Percentiles rank a stretch among this genome's conserved stretches.
These are phyloP conservation scores for Tylopilus intermedius DNA, from an alignment of 768 basidiomycete species.

Conservation along the genomic window DNA sequence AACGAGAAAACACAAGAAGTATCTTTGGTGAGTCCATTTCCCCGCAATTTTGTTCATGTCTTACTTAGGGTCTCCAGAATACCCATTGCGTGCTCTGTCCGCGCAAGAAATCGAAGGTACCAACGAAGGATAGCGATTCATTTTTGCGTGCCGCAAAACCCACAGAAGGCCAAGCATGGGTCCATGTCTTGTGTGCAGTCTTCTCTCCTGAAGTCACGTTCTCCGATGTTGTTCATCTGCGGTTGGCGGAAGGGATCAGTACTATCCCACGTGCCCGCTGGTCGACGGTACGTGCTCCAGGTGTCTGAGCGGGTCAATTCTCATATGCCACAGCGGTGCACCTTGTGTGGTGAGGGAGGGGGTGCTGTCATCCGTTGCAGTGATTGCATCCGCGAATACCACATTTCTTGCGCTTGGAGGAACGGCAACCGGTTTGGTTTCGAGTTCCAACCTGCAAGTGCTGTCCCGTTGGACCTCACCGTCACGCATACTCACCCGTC, in stretches of 20 bases:
- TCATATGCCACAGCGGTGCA: slow-evolving; percentile 54
- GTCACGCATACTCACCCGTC: not conserved
- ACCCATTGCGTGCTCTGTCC: slow-evolving; percentile 86
- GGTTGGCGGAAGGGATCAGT: slow-evolving; percentile 82
- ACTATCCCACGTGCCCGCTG: slow-evolving; percentile 67
- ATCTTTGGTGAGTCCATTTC: slow-evolving; percentile 54
- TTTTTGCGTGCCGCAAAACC: slow-evolving; percentile 80
- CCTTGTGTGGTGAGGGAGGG: slow-evolving; percentile 61
- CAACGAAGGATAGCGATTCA: slow-evolving; percentile 49
- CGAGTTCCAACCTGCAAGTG: slow-evolving; percentile 76
- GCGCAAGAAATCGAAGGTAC: slow-evolving; percentile 32
- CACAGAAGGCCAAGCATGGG: slow-evolving; percentile 92
- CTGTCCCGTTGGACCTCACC: not conserved
- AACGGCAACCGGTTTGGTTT: slow-evolving; percentile 85
- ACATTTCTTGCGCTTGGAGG: slow-evolving; percentile 88
- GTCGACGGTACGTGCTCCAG: slow-evolving; percentile 53
- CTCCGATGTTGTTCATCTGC: slow-evolving; percentile 67
- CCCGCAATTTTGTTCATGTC: not conserved
- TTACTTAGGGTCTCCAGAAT: slow-evolving; percentile 43
- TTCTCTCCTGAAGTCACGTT: slow-evolving; percentile 84
- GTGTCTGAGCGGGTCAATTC: not conserved
- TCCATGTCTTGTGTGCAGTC: slow-evolving; percentile 83
- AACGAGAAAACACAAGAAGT: slow-evolving; percentile 80
- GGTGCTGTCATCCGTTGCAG: slow-evolving; percentile 83
- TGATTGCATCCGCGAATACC: slow-evolving; percentile 78